A percentile compares a stretch with the other conserved stretches of the same genome.
phyloP scores from a whole-genome alignment of 139 green algal genomes.

The Chlorella sp. region DNA sequence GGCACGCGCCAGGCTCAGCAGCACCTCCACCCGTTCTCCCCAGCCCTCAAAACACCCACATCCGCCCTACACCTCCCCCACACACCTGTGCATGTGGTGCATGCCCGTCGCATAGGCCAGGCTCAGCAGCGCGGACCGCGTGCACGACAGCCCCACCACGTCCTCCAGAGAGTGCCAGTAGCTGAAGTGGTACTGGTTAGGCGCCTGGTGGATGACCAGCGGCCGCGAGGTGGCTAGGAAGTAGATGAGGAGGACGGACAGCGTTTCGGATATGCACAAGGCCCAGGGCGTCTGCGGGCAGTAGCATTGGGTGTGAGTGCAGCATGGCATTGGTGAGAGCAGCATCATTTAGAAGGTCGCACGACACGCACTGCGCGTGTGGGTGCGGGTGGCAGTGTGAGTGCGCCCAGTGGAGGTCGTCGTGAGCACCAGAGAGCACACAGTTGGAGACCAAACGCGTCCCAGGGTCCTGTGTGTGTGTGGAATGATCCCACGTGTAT shows the following conservation, averaged over 20 bases:
- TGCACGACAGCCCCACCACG: conserved; percentile 31
- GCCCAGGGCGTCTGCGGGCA: conserved; percentile 45
- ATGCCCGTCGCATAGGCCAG: conserved; percentile 27
- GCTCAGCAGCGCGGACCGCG: conserved; percentile 33
- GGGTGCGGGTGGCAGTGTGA: no score
- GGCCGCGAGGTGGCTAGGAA: conserved; percentile 20
- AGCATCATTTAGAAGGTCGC: no score
- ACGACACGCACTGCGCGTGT: no score
- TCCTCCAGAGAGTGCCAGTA: conserved; percentile 47
- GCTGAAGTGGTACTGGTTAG: conserved; percentile 29
- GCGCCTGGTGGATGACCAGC: conserved; percentile 15
- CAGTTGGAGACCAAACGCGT: no score
- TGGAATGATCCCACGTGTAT: no score
- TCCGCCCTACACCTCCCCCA: no score
- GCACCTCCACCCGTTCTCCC: not conserved
- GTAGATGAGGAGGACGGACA: conserved; percentile 40
- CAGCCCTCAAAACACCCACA: not conserved
- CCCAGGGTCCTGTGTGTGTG: no score
- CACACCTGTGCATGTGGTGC: conserved; percentile 14
- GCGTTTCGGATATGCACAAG: conserved; percentile 35
- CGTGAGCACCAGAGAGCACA: no score
- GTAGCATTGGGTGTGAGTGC: no score
- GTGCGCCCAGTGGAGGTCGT: no score
- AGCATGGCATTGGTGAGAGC: no score
- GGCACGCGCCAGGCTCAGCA: not conserved